phyloP scores from a whole-genome alignment of 176 grass and related monocot species.

The Triticum turgidum region DNA sequence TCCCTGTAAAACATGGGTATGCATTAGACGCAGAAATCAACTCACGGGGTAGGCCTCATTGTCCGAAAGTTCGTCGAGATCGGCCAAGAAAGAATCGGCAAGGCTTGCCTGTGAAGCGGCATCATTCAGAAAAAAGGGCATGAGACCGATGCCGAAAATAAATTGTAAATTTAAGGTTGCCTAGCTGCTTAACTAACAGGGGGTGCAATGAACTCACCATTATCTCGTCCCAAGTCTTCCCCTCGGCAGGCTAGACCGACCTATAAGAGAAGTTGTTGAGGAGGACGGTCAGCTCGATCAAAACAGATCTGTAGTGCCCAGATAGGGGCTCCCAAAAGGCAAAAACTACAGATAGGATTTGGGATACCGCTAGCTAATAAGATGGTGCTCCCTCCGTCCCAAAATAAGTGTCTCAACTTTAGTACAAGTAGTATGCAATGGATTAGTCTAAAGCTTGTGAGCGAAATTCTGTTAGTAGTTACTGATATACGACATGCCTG shows the following conservation, averaged over 20 bases:
- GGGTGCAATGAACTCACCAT: constrained; percentile 28
- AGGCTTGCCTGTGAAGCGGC: constrained; percentile 62
- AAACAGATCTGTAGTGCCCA: background rate
- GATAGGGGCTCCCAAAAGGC: background rate
- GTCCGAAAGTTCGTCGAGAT: constrained; percentile 94
- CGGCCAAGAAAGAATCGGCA: constrained; percentile 93
- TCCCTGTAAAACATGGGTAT: background rate
- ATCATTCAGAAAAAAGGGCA: background rate
- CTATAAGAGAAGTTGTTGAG: background rate
- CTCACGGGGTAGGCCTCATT: constrained; percentile 81
- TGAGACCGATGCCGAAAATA: background rate
- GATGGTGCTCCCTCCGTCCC: no score
- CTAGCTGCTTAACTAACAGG: background rate
- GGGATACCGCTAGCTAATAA: no score
- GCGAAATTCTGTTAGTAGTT: background rate
- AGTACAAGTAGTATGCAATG: background rate
- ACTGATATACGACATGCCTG: background rate
- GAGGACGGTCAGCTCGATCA: background rate
- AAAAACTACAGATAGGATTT: background rate
- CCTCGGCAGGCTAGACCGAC: background rate
- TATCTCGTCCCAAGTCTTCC: background rate
- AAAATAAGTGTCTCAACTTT: no score
- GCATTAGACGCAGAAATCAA: constrained; percentile 23
- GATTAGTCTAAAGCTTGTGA: background rate
- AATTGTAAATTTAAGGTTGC: background rate